phyloP scores from a whole-genome alignment of 164 flowering plant genomes.

The Magnolia officinalis region DNA sequence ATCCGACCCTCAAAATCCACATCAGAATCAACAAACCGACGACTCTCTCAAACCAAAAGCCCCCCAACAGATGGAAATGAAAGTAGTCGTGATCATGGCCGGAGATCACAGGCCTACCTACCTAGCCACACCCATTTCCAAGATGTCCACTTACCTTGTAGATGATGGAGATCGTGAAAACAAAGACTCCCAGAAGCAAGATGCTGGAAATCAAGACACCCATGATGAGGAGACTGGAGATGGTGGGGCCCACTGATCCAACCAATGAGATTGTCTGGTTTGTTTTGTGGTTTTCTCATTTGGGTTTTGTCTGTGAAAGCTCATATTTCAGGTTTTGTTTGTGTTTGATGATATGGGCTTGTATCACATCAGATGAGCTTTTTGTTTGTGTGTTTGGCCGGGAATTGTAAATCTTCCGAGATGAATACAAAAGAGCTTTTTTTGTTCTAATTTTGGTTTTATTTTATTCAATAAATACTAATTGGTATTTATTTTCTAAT shows the following conservation, averaged over 20 bases:
- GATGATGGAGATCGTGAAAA: not conserved
- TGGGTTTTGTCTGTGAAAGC: not conserved
- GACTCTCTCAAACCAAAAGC: slow-evolving; percentile 13
- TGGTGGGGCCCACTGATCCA: not conserved
- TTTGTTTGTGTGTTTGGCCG: not conserved
- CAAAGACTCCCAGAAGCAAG: not conserved
- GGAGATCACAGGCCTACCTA: slow-evolving; percentile 57
- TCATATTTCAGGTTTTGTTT: not conserved
- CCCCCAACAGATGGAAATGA: slow-evolving; percentile 36
- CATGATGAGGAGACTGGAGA: not conserved
- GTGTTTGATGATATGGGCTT: no score
- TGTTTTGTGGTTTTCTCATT: no score
- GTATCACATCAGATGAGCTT: not conserved
- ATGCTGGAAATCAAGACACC: not conserved
- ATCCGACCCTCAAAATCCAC: not conserved
- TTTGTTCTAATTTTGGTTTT: not conserved
- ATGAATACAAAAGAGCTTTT: not conserved
- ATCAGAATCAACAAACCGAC: not conserved
- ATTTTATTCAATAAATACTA: not conserved
- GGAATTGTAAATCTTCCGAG: not conserved
- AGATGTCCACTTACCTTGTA: not conserved
- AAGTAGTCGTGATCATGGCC: slow-evolving; percentile 70
- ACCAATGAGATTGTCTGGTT: no score
- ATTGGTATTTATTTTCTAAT: no score
- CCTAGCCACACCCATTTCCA: slow-evolving; percentile 56